Conservation (phyloP, 768 basidiomycete species). For the Coprinopsis marcescibilis region DNA sequence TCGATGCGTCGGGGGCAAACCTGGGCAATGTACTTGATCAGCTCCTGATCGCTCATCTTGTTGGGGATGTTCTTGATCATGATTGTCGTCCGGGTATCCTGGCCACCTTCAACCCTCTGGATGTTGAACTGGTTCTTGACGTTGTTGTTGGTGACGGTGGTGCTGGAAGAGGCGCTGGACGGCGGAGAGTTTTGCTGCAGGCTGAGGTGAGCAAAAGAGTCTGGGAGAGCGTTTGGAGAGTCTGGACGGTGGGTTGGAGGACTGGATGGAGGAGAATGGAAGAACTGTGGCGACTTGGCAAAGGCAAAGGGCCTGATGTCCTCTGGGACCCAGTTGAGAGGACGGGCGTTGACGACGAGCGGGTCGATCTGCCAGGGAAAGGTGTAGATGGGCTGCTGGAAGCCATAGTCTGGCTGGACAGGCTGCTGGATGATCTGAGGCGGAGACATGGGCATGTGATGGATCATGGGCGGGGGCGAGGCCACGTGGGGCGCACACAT, state of each 20-base stretch:
- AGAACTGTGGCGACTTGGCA: too few species aligned
- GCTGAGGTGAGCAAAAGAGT: slow-evolving; percentile 1
- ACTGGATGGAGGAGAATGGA: neutral
- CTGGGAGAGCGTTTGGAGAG: neutral
- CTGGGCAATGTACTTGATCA: slow-evolving; percentile 59
- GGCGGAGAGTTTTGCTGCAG: neutral
- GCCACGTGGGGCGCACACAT: slow-evolving; percentile 2
- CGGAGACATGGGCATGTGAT: slow-evolving; percentile 5
- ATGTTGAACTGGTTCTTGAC: slow-evolving; percentile 51
- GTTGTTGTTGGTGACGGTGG: neutral
- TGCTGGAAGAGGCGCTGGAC: neutral
- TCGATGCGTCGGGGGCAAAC: slow-evolving; percentile 77
- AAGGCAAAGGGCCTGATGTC: neutral
- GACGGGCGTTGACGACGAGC: neutral
- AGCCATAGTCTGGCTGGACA: slow-evolving; percentile 1
- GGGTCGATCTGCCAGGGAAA: neutral
- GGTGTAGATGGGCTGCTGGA: neutral
- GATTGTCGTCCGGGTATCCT: slow-evolving; percentile 77
- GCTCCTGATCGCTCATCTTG: slow-evolving; percentile 77
- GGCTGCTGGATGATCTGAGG: neutral
- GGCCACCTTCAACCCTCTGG: slow-evolving; percentile 65
- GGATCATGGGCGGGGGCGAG: slow-evolving; percentile 11
- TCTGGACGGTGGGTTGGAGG: slow-evolving; percentile 3
- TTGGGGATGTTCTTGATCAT: slow-evolving; percentile 94
- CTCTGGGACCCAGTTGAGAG: neutral